These are phyloP conservation scores for Fraxinus ornus DNA, from an alignment of 305 asterid genomes.

Conservation along the genomic window DNA sequence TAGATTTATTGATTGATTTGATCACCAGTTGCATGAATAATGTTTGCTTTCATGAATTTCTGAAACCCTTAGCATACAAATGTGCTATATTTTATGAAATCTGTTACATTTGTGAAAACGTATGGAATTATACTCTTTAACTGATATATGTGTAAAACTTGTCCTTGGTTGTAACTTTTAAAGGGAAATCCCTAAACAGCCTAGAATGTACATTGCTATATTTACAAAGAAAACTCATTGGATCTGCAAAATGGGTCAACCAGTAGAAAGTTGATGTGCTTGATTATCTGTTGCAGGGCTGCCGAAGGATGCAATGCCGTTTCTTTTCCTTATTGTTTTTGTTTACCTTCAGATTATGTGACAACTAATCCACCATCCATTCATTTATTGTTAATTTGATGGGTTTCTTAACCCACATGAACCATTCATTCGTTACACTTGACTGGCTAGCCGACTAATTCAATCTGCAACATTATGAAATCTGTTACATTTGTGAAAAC, in stretches of 20 bases:
- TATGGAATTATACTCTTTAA: background rate
- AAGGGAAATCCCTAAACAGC: background rate
- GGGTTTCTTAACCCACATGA: background rate
- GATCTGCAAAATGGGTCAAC: background rate
- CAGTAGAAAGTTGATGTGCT: background rate
- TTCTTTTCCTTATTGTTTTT: constrained; percentile 13
- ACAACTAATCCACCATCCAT: background rate
- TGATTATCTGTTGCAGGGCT: background rate
- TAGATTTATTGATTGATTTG: background rate
- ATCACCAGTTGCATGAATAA: background rate
- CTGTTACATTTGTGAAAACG: background rate
- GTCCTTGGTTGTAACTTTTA: background rate
- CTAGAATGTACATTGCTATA: background rate
- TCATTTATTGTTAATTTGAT: background rate
- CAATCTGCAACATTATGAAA: no score
- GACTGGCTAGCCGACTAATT: no score
- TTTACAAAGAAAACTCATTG: background rate
- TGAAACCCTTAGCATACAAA: background rate
- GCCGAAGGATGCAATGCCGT: constrained; percentile 1
- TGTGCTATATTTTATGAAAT: background rate
- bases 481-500: background rate
- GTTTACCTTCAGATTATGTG: constrained; percentile 15
- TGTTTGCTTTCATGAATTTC: background rate
- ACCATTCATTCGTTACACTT: background rate
- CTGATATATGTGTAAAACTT: background rate